phyloP scores from a whole-genome alignment of 2,329 filamentous ascomycete genomes.

The Lasiodiplodia theobromae region DNA sequence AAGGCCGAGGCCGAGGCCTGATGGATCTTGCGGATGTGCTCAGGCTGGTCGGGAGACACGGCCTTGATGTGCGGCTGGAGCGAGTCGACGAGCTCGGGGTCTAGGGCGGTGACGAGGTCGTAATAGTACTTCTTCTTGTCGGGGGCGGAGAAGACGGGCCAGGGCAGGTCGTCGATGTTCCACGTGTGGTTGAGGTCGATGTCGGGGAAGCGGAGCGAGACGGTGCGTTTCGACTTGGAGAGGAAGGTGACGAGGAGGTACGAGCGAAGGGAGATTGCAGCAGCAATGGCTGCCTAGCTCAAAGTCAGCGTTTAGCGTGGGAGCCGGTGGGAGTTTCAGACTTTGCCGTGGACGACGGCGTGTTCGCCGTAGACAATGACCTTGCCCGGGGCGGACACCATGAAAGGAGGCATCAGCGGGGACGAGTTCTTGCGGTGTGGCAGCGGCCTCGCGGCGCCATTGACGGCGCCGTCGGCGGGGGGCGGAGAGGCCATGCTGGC shows the following conservation, averaged over 20 bases:
- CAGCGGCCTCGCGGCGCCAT: constrained; percentile 22
- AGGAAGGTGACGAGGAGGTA: constrained; percentile 95
- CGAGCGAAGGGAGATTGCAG: constrained; percentile 91
- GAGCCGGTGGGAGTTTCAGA: constrained; percentile 46
- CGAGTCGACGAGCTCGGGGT: constrained; percentile 79
- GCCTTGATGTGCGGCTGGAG: constrained; percentile 78
- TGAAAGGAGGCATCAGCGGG: constrained; percentile 83
- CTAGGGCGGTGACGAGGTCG: constrained; percentile 78
- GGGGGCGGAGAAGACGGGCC: constrained; percentile 79
- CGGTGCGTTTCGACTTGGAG: constrained; percentile 87
- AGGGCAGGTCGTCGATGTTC: constrained; percentile 92
- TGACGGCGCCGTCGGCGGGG: constrained; percentile 8
- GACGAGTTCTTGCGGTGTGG: constrained; percentile 48
- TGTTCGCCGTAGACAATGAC: constrained; percentile 99
- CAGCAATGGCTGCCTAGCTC: constrained; percentile 84
- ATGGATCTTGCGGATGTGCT: constrained; percentile 82
- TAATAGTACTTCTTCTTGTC: constrained; percentile 96
- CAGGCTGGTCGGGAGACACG: constrained; percentile 71
- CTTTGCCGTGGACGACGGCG: constrained; percentile 96
- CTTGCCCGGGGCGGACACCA: constrained; percentile 97
- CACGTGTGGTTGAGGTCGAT: constrained; percentile 89
- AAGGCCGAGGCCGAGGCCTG: constrained; percentile 82
- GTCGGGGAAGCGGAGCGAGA: constrained; percentile 89
- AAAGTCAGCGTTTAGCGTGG: constrained; percentile 32
- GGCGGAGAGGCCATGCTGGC: constrained; percentile 20